Base-by-base conservation (phyloP, 164 flowering plant species). In the Annona cherimola region DNA sequence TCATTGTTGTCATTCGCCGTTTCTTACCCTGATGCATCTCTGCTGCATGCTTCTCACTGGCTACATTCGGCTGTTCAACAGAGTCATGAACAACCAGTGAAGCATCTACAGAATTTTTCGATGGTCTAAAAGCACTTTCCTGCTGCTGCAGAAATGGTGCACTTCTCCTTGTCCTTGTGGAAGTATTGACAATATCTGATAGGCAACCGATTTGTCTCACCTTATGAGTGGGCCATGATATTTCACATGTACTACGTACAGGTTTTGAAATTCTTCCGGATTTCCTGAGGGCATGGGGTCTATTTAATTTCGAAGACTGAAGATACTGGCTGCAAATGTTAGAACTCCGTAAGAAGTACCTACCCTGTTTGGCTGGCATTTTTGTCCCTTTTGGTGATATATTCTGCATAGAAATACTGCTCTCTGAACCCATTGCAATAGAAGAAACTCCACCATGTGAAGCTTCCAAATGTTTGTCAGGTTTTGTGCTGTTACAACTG, bases 171-270 rank as follows among this genome's bases (percentile, higher is more conserved):
- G 75, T 67, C 67, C 70, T 81, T 69, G 80, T 70, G n/a, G 85
- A 78, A 69, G 81, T 72, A 69, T 82, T 73, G 19, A 63, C 71
- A 41, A 60, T 73, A 71, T 60, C 65, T 45, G 71, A 63, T 69
- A 67, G 78, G 43, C 45, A 50, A 39, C 79, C 83, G 63, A 79
- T 70, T 80, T 78, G 88, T 76, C 86, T 83, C 71, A 85, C 79
- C 80, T 88, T 87, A 78, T 19, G 20, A 76, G 74, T 84, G 76
- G 86, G 88, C 84, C 83, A 82, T 66, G 90, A 82, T 61, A 67
- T 72, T 69, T 77, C 79, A 72, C 50, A 39, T 18, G 68, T 63
- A 63, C 40, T 42, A 44, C 44, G 74, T 41, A 45, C 66, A 64
- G 67, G 59, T 68, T 46, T 71, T 46, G 68, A 69, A 39, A 43